A percentile compares a stretch with the other conserved stretches of the same genome.
These are phyloP conservation scores for Oryza glumipatula DNA, from an alignment of 176 grass and related monocot species.

Conservation along the genomic window DNA sequence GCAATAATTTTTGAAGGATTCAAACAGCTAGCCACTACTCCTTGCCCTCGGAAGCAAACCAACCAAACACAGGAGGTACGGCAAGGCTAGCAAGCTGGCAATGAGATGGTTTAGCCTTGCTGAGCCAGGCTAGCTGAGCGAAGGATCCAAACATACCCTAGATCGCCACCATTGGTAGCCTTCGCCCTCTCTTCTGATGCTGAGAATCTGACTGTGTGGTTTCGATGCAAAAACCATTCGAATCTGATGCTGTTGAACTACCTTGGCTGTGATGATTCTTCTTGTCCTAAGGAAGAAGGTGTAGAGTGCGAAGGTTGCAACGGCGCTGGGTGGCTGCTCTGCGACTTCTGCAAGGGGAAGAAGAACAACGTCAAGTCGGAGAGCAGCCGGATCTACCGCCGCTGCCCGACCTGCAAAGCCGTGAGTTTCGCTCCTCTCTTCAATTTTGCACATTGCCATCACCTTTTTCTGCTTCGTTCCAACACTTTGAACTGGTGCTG, in stretches of 20 bases:
- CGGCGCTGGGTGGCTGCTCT: constrained; percentile 68
- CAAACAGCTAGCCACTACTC: too few relatives aligned
- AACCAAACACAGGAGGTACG: too few relatives aligned
- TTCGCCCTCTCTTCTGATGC: background rate
- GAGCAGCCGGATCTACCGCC: constrained; percentile 63
- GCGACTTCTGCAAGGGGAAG: constrained; percentile 75
- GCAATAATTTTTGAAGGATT: too few relatives aligned
- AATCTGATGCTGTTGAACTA: background rate
- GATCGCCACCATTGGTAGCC: too few relatives aligned
- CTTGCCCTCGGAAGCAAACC: too few relatives aligned
- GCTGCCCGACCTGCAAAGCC: constrained; percentile 81
- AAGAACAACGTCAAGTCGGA: constrained; percentile 78
- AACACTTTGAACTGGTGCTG: background rate
- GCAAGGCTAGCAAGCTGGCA: too few relatives aligned
- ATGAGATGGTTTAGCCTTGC: too few relatives aligned
- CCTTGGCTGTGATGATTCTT: background rate
- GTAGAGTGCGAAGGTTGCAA: constrained; percentile 56
- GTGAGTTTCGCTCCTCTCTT: constrained; percentile 25
- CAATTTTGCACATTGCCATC: background rate
- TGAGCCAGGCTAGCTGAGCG: too few relatives aligned
- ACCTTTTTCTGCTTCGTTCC: background rate
- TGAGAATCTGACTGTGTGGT: background rate
- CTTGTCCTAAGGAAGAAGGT: constrained; percentile 41
- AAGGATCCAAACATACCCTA: too few relatives aligned
- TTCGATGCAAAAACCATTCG: background rate